These are phyloP conservation scores for Calonectria pauciramosa DNA, from an alignment of 2,329 filamentous ascomycete species.

Conservation along the genomic window DNA sequence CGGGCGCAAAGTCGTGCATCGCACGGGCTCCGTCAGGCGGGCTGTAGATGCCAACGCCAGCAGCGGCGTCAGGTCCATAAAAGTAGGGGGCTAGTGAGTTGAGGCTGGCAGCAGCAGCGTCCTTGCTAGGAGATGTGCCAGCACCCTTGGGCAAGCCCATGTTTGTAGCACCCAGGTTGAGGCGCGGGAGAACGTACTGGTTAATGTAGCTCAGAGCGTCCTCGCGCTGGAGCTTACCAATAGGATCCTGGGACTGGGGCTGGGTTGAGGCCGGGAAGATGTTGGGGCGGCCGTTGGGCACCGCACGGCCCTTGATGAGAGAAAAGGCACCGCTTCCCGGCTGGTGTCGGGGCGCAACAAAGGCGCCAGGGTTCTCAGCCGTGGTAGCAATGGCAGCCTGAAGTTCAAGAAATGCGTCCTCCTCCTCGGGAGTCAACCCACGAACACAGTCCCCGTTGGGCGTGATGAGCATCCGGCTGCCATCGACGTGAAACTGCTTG, in stretches of 20 bases:
- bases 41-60: constrained; percentile 60
- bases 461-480: constrained; percentile 78
- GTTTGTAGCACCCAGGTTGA: constrained; percentile 66
- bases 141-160: constrained; percentile 56
- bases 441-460: constrained; percentile 83
- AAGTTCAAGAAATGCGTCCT: constrained; percentile 77
- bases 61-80: constrained; percentile 62
- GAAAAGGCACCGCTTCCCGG: constrained; percentile 69
- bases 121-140: constrained; percentile 54
- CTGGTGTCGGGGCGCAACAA: constrained; percentile 68
- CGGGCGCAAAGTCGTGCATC: constrained; percentile 52
- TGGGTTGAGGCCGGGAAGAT: constrained; percentile 69
- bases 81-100: constrained; percentile 70
- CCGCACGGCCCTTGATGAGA: constrained; percentile 74
- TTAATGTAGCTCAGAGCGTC: constrained; percentile 78
- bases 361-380: constrained; percentile 67
- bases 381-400: constrained; percentile 70
- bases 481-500: constrained; percentile 71
- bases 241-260: constrained; percentile 67
- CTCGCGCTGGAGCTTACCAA: constrained; percentile 75
- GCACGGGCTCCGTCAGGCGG: constrained; percentile 52
- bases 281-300: constrained; percentile 73
- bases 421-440: constrained; percentile 77
- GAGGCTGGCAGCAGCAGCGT: constrained; percentile 64
- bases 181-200: constrained; percentile 74